phyloP scores from a whole-genome alignment of 1,284 basidiomycete species.

The Melampsora larici-populina region DNA sequence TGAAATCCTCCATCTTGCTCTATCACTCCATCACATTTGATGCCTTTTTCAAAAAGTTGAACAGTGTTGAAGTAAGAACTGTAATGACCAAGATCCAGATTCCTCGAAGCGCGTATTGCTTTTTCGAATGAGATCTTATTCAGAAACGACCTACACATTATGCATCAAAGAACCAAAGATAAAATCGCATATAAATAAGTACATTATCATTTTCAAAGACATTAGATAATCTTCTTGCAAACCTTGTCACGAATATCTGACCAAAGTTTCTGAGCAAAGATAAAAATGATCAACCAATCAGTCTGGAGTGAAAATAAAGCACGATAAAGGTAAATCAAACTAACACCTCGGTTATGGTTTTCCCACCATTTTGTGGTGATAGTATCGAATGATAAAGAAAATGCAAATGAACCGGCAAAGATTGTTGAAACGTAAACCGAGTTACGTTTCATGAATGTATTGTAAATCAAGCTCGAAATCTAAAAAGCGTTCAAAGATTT shows the following conservation, averaged over 20 bases:
- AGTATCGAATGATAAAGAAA: constrained; percentile 31
- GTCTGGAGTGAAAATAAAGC: not conserved
- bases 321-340: not conserved
- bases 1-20: no score
- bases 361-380: constrained; percentile 30
- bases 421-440: constrained; percentile 34
- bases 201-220: no score
- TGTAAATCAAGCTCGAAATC: constrained; percentile 19
- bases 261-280: not conserved
- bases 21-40: no score
- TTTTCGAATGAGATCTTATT: no score
- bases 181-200: no score
- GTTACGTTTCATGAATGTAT: constrained; percentile 29
- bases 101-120: no score
- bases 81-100: no score
- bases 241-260: no score
- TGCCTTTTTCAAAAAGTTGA: no score
- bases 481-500: not conserved
- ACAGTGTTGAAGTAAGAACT: no score
- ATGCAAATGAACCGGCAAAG: constrained; percentile 25
- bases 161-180: no score
- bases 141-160: no score
- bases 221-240: not conserved
- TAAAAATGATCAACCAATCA: not conserved
- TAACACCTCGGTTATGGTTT: constrained; percentile 16